Evolutionary conservation across 1,284 basidiomycete species (phyloP), one percentile per base, ranked within the genome.

Genomic region (Stygiomarasmius scandens): DNA sequence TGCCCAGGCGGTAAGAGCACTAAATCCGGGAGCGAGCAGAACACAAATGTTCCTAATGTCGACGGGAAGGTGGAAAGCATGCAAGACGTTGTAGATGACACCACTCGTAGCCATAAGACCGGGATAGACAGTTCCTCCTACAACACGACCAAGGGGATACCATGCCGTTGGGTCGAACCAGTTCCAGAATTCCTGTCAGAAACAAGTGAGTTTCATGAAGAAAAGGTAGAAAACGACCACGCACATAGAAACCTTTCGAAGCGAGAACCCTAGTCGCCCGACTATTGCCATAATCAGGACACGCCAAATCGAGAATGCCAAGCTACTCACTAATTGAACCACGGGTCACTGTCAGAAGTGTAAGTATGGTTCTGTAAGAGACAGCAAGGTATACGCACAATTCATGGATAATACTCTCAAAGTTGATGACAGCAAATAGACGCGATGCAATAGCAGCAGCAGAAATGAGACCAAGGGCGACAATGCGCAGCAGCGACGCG

Each of bases 121-220:
- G 2, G 97, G 97, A 72, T 98, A 99, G 68, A 99, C 92, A 10
- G 97, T 99, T 48, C 96, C 96, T 55, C 97, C 97, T 45, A 98
- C 96, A 50, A 97, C 95, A 69, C 97, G 92, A 49, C 97, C 97
- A 1, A 99, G 87, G 12, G 97, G 97, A 71, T 99, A 99, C 97
- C 94, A 96, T 67, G 96, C 96, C 4, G 97, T 97, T 32, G 96
- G 95, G 75, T 99, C 97, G 73, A 99, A 99, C 97, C 97, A 99
- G 73, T 99, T 99, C 96, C 93, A 99, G 77, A 96, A 99, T 87
- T 91, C 95, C 95, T 95, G 29, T 34, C n/a, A 29, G 24, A 67
- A 53, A 55, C 25, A 34, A 16, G 29, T 58, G 10, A 58, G 54
- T 56, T 57, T 63, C 63, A 44, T 20, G 44, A 22, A 19, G 25